Conservation (phyloP, 1,284 basidiomycete species). For the Cystobasidium sp. region DNA sequence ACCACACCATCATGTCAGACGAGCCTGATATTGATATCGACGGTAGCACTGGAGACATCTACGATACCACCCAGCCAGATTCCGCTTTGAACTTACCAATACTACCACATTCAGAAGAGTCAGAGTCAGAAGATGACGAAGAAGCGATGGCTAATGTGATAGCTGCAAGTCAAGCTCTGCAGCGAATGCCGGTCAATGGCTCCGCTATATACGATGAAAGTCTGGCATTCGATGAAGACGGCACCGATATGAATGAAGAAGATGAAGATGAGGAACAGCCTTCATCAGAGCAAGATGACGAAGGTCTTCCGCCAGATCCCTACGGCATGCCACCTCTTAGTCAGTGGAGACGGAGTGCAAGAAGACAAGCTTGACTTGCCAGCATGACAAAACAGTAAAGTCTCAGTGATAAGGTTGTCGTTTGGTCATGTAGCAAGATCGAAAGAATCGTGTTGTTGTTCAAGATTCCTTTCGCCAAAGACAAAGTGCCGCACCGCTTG, state of each 20-base stretch:
- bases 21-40: too few relatives aligned
- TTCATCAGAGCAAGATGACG: background rate
- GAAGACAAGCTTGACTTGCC: background rate
- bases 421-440: background rate
- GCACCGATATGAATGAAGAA: background rate
- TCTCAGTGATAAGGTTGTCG: background rate
- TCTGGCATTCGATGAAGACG: background rate
- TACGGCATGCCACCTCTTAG: constrained; percentile 28
- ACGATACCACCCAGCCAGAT: background rate
- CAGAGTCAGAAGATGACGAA: constrained; percentile 23
- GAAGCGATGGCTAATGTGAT: background rate
- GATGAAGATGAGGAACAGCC: background rate
- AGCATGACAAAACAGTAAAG: background rate
- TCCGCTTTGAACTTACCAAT: background rate
- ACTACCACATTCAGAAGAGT: constrained; percentile 6
- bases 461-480: background rate
- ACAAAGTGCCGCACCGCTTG: too few relatives aligned
- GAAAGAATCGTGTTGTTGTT: background rate
- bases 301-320: constrained; percentile 9
- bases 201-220: background rate
- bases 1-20: too few relatives aligned
- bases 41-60: too few relatives aligned
- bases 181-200: constrained; percentile 1
- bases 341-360: constrained; percentile 16
- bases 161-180: constrained; percentile 12